These are phyloP conservation scores for Cryomyces minteri DNA, from an alignment of 495 filamentous ascomycete species.

Conservation along the genomic window DNA sequence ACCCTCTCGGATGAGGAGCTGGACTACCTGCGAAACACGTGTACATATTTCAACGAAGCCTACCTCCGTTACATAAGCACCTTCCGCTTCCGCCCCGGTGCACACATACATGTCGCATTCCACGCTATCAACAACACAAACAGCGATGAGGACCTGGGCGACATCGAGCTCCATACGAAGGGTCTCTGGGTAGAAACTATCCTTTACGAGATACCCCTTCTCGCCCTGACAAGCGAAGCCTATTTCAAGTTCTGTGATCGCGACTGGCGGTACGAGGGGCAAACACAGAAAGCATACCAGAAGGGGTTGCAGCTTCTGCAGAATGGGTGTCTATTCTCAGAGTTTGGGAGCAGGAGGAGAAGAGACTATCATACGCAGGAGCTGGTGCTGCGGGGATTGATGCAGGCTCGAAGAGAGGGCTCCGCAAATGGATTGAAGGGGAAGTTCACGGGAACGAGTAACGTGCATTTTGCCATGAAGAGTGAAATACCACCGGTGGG, in stretches of 20 bases:
- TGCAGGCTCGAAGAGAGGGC: slow-evolving; percentile 49
- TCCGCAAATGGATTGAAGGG: slow-evolving; percentile 40
- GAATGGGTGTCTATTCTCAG: slow-evolving; percentile 74
- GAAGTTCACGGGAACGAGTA: slow-evolving; percentile 73
- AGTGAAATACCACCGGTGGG: slow-evolving; percentile 67
- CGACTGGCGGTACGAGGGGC: slow-evolving; percentile 71
- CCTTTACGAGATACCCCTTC: slow-evolving; percentile 88
- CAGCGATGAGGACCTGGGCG: slow-evolving; percentile 51
- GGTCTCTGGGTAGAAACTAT: slow-evolving; percentile 92
- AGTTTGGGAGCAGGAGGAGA: slow-evolving; percentile 78
- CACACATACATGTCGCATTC: slow-evolving; percentile 63
- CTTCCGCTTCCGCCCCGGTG: slow-evolving; percentile 61
- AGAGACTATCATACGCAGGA: slow-evolving; percentile 93
- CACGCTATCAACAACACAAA: slow-evolving; percentile 42
- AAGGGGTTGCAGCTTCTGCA: slow-evolving; percentile 66
- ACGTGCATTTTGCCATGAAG: slow-evolving; percentile 93
- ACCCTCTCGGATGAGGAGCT: slow-evolving; percentile 60
- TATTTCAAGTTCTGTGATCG: slow-evolving; percentile 90
- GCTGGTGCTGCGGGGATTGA: slow-evolving; percentile 68
- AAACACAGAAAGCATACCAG: slow-evolving; percentile 61
- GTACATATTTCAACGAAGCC: slow-evolving; percentile 56
- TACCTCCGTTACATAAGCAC: slow-evolving; percentile 67
- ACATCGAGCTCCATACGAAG: slow-evolving; percentile 50
- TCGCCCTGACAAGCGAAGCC: slow-evolving; percentile 82
- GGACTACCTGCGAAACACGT: slow-evolving; percentile 55